Conservation (phyloP, 1,139 yeast genomes). For the Candida tropicalis region DNA sequence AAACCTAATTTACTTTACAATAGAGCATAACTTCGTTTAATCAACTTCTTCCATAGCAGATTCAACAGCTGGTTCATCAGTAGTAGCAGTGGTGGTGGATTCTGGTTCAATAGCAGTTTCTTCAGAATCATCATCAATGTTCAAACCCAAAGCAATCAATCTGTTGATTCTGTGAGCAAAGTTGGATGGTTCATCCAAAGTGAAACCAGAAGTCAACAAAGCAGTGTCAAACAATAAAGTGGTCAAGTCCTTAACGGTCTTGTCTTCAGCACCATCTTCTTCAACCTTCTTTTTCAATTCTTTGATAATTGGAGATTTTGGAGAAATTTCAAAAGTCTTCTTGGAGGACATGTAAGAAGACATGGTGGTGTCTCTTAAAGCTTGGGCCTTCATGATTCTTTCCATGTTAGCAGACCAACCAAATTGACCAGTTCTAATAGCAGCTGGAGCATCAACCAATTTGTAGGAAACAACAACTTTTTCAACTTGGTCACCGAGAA, state of each 20-base stretch:
- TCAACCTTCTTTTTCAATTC: slow-evolving; percentile 97
- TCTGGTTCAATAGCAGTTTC: slow-evolving; percentile 45
- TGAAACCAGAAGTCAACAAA: slow-evolving; percentile 96
- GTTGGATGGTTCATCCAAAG: slow-evolving; percentile 96
- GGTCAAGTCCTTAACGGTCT: slow-evolving; percentile 97
- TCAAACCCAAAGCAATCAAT: slow-evolving; percentile 95
- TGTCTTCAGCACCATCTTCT: slow-evolving; percentile 95
- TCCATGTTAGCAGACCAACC: slow-evolving; percentile 99
- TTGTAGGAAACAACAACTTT: slow-evolving; percentile 98
- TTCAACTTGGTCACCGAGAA: slow-evolving; percentile 98
- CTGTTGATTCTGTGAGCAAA: slow-evolving; percentile 98
- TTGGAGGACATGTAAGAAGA: slow-evolving; percentile 99
- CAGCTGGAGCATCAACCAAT: slow-evolving; percentile 99
- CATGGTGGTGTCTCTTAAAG: slow-evolving; percentile 98
- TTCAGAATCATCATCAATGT: slow-evolving; percentile 89
- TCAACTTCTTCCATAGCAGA: slow-evolving; percentile 99
- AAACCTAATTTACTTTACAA: neutral
- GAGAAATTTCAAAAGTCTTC: slow-evolving; percentile 98
- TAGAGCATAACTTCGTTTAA: slow-evolving; percentile 37
- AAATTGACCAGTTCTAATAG: slow-evolving; percentile 99
- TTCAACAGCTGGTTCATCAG: slow-evolving; percentile 74
- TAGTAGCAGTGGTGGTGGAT: slow-evolving; percentile 55
- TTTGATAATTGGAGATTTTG: slow-evolving; percentile 91
- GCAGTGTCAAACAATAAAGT: slow-evolving; percentile 97
- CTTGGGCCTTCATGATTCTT: slow-evolving; percentile 99